Conservation (phyloP, 805 yeast species). For the Kluyveromyces dobzhanskii region DNA sequence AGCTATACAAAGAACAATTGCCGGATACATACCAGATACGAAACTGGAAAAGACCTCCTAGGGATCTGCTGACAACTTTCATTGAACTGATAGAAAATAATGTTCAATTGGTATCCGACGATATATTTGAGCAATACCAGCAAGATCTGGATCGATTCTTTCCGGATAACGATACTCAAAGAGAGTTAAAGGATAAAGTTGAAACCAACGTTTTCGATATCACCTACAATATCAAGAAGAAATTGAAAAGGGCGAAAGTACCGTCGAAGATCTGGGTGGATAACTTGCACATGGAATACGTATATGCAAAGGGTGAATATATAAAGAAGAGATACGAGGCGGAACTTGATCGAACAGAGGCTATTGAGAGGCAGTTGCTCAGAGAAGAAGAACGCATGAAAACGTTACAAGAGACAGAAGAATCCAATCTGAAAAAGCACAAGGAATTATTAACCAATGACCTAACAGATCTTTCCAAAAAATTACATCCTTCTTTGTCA, state of each 20-base stretch:
- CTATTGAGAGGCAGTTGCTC: conserved; percentile 16
- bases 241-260: conserved; percentile 16
- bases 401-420: conserved; percentile 8
- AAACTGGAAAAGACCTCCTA: conserved; percentile 21
- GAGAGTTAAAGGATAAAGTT: conserved; percentile 14
- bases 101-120: conserved; percentile 16
- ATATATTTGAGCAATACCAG: conserved; percentile 17
- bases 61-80: conserved; percentile 12
- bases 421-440: conserved; percentile 7
- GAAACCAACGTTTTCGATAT: conserved; percentile 16
- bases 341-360: conserved; percentile 19
- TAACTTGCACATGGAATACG: conserved; percentile 25
- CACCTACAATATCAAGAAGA: conserved; percentile 16
- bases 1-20: conserved; percentile 14
- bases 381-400: conserved; percentile 15
- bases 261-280: conserved; percentile 19
- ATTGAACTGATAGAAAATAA: conserved; percentile 20
- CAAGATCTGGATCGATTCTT: conserved; percentile 13
- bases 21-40: conserved; percentile 15
- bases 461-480: conserved; percentile 15
- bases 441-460: conserved; percentile 10
- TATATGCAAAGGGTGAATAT: conserved; percentile 23
- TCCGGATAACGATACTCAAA: conserved; percentile 9
- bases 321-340: conserved; percentile 19
- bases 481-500: conserved; percentile 23